Conservation (phyloP, 2,329 filamentous ascomycete genomes). For the Calonectria montana region DNA sequence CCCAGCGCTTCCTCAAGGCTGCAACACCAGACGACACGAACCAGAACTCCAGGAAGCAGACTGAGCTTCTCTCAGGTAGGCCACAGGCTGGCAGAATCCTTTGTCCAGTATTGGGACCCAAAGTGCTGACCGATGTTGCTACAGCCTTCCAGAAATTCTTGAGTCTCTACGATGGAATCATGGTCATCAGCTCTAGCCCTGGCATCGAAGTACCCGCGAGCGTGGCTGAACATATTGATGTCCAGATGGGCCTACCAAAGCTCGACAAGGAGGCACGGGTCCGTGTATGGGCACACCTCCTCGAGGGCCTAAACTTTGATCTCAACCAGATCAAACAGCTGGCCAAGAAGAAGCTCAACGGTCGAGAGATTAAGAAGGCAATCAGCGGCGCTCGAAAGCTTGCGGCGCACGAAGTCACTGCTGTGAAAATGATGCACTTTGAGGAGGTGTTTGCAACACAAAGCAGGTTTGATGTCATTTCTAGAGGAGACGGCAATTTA, state of each 20-base stretch:
- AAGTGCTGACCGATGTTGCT: not conserved
- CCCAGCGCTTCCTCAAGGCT: slow-evolving; percentile 54
- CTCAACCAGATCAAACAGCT: not conserved
- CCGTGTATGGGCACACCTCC: slow-evolving; percentile 38
- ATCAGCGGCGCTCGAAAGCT: slow-evolving; percentile 25
- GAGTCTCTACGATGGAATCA: not conserved
- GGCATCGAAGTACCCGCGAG: not conserved
- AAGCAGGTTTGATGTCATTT: not conserved
- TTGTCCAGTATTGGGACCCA: not conserved
- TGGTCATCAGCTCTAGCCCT: not conserved
- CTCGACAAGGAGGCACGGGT: slow-evolving; percentile 34
- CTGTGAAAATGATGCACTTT: slow-evolving; percentile 11
- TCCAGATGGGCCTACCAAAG: slow-evolving; percentile 48
- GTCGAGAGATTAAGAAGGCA: slow-evolving; percentile 32
- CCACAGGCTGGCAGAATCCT: not conserved
- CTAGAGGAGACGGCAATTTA: not conserved
- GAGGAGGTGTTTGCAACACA: slow-evolving; percentile 16
- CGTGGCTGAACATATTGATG: slow-evolving; percentile 56
- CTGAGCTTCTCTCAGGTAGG: not conserved
- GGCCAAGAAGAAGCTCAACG: slow-evolving; percentile 20
- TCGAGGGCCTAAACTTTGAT: not conserved
- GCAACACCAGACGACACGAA: slow-evolving; percentile 40
- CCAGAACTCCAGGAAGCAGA: not conserved
- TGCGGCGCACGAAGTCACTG: not conserved
- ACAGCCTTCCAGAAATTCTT: not conserved